Evolutionary conservation across 441 rosid genomes (phyloP).

Genomic region (Macaranga tanarius): DNA sequence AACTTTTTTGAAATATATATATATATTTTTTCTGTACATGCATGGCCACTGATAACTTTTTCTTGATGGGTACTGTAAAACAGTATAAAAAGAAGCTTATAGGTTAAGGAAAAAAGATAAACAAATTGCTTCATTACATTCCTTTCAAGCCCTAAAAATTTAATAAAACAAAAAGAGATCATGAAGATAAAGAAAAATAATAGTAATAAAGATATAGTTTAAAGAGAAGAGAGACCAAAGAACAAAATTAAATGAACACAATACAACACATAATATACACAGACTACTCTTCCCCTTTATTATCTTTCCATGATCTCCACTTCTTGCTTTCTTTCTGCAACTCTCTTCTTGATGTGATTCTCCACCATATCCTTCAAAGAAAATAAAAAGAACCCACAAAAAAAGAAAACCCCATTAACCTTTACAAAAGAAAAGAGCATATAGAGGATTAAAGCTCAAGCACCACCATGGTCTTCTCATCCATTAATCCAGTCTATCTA

Average conservation of each 20-base stretch:
- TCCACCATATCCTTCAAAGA: slow-evolving; percentile 37
- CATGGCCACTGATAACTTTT: slow-evolving; percentile 33
- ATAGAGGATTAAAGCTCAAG: slow-evolving; percentile 42
- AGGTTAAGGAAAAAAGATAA: slow-evolving; percentile 30
- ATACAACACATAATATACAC: slow-evolving; percentile 8
- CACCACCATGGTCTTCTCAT: slow-evolving; percentile 73
- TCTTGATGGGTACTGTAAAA: slow-evolving; percentile 30
- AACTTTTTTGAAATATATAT: neutral
- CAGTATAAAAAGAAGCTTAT: slow-evolving; percentile 43
- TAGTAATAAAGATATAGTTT: slow-evolving; percentile 10
- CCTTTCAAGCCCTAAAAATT: slow-evolving; percentile 38
- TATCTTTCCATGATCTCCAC: slow-evolving; percentile 31
- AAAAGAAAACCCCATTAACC: slow-evolving; percentile 30
- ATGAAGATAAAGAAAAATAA: slow-evolving; percentile 15
- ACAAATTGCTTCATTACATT: slow-evolving; percentile 18
- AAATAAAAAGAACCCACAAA: slow-evolving; percentile 22
- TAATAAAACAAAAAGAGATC: slow-evolving; percentile 54
- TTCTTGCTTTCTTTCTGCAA: slow-evolving; percentile 40
- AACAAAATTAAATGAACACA: slow-evolving; percentile 36
- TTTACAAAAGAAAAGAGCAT: slow-evolving; percentile 45
- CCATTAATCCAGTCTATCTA: slow-evolving; percentile 74
- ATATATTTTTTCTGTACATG: slow-evolving; percentile 18
- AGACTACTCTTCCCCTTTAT: slow-evolving; percentile 30
- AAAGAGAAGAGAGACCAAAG: slow-evolving; percentile 22
- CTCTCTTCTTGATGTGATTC: slow-evolving; percentile 61